phyloP scores from a whole-genome alignment of 2,329 filamentous ascomycete genomes.

The Paecilomyces niveus region DNA sequence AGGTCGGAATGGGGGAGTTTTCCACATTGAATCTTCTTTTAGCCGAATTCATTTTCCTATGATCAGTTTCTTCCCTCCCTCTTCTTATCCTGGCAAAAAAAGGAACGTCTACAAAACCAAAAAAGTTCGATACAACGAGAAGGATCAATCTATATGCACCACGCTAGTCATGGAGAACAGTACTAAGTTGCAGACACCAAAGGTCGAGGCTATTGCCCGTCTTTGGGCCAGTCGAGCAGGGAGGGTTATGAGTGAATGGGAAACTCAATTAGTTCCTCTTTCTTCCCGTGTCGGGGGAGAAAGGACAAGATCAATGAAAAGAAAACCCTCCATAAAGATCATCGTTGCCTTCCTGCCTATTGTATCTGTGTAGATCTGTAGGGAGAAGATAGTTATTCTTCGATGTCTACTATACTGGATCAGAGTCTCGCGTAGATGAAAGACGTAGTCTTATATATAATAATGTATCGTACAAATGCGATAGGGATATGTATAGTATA shows the following conservation, averaged over 20 bases:
- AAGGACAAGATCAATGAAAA: neutral
- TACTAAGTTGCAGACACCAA: neutral
- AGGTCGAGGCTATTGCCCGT: neutral
- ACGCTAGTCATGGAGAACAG: neutral
- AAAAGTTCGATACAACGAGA: neutral
- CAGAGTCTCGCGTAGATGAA: too few relatives aligned
- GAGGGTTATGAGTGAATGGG: neutral
- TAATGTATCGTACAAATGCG: too few relatives aligned
- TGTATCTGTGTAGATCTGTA: neutral
- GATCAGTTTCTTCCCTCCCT: neutral
- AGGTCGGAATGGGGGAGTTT: neutral
- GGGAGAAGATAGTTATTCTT: too few relatives aligned
- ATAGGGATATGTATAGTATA: too few relatives aligned
- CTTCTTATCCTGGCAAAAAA: neutral
- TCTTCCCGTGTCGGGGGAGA: neutral
- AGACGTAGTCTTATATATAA: too few relatives aligned
- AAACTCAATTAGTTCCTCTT: neutral
- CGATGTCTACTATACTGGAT: neutral
- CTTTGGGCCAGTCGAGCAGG: neutral
- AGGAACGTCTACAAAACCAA: neutral
- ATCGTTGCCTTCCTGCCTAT: neutral
- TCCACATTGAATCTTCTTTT: slow-evolving; percentile 1
- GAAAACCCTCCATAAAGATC: neutral
- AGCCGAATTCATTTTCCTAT: slow-evolving; percentile 2
- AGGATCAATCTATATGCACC: neutral